Evolutionary conservation across 2,329 filamentous ascomycete species (phyloP).

Genomic region (Purpureocillium lavendulum): DNA sequence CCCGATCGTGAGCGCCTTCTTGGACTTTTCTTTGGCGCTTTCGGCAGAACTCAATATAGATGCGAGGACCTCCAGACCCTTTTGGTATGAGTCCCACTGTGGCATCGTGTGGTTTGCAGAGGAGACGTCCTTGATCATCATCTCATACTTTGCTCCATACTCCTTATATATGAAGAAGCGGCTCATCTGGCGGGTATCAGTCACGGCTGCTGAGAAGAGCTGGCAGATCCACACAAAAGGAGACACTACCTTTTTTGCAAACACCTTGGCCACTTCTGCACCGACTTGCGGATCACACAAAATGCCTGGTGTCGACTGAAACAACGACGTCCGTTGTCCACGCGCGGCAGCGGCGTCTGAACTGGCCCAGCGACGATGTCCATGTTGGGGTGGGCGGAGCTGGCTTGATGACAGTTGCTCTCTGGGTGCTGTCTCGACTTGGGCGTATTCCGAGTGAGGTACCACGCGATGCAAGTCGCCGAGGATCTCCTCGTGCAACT

Average conservation of each 20-base stretch:
- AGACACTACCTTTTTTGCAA: conserved; percentile 45
- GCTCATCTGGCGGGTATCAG: conserved; percentile 50
- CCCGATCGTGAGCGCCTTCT: conserved; percentile 71
- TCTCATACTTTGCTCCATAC: conserved; percentile 82
- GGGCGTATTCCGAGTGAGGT: conserved; percentile 58
- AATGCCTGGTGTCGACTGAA: conserved; percentile 41
- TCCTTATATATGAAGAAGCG: conserved; percentile 85
- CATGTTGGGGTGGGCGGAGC: conserved; percentile 3
- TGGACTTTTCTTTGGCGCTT: conserved; percentile 51
- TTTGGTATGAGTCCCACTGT: conserved; percentile 73
- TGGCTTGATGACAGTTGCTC: conserved; percentile 7
- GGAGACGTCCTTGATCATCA: conserved; percentile 71
- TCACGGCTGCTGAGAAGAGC: not conserved
- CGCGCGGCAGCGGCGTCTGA: conserved; percentile 37
- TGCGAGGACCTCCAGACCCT: conserved; percentile 75
- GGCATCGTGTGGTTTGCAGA: conserved; percentile 59
- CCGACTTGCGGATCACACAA: conserved; percentile 50
- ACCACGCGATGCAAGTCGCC: conserved; percentile 63
- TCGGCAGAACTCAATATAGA: conserved; percentile 66
- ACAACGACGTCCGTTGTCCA: conserved; percentile 27
- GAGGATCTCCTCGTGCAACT: conserved; percentile 76
- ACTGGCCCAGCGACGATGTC: conserved; percentile 40
- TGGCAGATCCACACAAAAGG: not conserved
- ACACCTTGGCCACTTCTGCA: conserved; percentile 53
- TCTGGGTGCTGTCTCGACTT: conserved; percentile 17